Base-by-base conservation (phyloP, 208 protist species). In the Histomonas meleagridis region DNA sequence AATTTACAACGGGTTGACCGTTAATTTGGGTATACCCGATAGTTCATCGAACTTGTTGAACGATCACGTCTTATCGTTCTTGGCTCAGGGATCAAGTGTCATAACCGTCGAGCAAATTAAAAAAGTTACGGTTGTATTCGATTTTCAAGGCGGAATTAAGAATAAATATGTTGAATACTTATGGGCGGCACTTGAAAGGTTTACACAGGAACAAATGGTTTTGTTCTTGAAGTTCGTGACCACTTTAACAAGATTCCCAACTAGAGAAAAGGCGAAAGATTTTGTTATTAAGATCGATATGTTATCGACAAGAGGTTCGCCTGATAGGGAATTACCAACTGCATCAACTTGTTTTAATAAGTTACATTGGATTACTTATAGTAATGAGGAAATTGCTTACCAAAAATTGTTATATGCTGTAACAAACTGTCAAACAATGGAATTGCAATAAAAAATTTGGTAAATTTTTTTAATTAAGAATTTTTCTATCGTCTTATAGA, bases 301-400 rank as follows among this genome's bases (percentile, higher is more conserved):
- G 28, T n/a, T n/a, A n/a, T n/a, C n/a, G n/a, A n/a, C n/a, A n/a
- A n/a, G n/a, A n/a, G 7, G 7, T 16, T 55, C 51, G n/a, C 76
- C 76, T 12, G 76, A 86, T 86, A 26, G 55, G 3, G 32, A 26
- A 7, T 46, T 86, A 38, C 76, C 76, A 38, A 86, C 76, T 9
- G 76, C 76, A 38, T 86, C 76, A 18, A 86, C 76, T 53, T 86
- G 76, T 35, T 86, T 86, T 28, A 86, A 86, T 28, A 48, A 12
- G 18, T 28, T 86, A 5, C 76, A 86, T 28, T 38, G 51, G 7
- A 40, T 46, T 28, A 0, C 38, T 12, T 86, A 86, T 49, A 51
- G 46, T 55, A 32, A 1, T 32, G 76, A 86, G 7, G 26, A 86
- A 1, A 55, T 86, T 35, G n/a, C n/a, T 32, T 86, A 86, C 32